Evolutionary conservation across 2,329 filamentous ascomycete genomes (phyloP).

Genomic region (Cladophialophora exuberans): DNA sequence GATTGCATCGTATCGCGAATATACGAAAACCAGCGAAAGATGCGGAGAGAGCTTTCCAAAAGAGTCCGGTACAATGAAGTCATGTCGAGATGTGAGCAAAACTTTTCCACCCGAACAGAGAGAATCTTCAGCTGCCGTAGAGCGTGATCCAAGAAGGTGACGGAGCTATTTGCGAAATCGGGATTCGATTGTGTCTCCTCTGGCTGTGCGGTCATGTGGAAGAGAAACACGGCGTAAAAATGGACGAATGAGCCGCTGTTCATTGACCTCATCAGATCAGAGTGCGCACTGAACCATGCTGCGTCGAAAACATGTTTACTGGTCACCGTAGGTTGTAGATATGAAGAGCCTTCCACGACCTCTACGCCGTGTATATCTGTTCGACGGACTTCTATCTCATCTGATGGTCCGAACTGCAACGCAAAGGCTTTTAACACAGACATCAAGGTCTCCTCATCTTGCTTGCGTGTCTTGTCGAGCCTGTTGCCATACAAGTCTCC

Average conservation of each 20-base stretch:
- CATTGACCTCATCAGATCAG: neutral
- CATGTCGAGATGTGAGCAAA: neutral
- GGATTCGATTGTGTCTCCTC: neutral
- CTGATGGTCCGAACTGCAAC: slow-evolving; percentile 2
- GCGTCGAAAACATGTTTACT: neutral
- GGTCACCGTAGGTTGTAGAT: neutral
- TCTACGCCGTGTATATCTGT: neutral
- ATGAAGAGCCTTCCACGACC: neutral
- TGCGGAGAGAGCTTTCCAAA: neutral
- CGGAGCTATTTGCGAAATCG: neutral
- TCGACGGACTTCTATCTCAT: neutral
- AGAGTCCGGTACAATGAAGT: slow-evolving; percentile 1
- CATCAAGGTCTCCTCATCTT: slow-evolving; percentile 1
- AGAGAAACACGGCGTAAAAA: slow-evolving; percentile 11
- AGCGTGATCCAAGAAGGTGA: slow-evolving; percentile 7
- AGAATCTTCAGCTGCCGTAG: neutral
- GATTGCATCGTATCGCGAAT: slow-evolving; percentile 9
- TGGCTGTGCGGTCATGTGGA: slow-evolving; percentile 3
- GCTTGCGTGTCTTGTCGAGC: slow-evolving; percentile 1
- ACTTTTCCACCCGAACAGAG: neutral
- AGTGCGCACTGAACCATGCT: slow-evolving; percentile 9
- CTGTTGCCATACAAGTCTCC: slow-evolving; percentile 10
- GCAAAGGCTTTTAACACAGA: slow-evolving; percentile 9
- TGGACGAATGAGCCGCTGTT: slow-evolving; percentile 4
- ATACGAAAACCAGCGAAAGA: slow-evolving; percentile 3